A percentile compares a stretch with the other conserved stretches of the same genome.
phyloP scores from a whole-genome alignment of 331 rosid genomes.

The Pyracantha coccinea region DNA sequence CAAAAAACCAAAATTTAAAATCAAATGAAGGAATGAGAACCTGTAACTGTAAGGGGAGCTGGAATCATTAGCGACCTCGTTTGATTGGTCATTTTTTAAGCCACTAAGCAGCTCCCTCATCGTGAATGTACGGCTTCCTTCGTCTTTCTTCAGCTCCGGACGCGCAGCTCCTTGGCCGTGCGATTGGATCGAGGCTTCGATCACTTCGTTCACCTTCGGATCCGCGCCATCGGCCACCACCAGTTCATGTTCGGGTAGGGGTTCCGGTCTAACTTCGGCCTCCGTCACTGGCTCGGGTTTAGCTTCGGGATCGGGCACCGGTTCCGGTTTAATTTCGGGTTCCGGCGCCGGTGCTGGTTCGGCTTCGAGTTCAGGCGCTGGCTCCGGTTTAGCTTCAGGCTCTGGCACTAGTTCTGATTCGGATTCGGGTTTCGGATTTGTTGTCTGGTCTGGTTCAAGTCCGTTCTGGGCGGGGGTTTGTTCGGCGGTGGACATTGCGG shows the following conservation, averaged over 20 bases:
- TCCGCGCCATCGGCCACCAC: constrained; percentile 31
- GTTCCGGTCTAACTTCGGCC: constrained; percentile 11
- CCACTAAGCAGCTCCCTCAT: constrained; percentile 90
- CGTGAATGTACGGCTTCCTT: constrained; percentile 90
- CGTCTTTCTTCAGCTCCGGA: constrained; percentile 62
- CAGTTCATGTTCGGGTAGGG: constrained; percentile 27
- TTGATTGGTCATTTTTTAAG: constrained; percentile 46
- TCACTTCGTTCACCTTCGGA: constrained; percentile 30
- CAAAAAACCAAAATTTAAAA: not conserved
- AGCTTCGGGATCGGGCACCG: not conserved
- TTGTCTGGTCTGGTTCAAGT: constrained; percentile 6
- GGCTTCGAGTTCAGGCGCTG: constrained; percentile 2
- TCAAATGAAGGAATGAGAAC: not conserved
- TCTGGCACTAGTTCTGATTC: not conserved
- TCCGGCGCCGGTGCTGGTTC: constrained; percentile 16
- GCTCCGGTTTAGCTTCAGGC: not conserved
- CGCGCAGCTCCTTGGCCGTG: constrained; percentile 17
- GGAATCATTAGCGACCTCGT: constrained; percentile 27
- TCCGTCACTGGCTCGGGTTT: not conserved
- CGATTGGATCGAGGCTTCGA: constrained; percentile 43
- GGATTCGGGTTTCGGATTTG: not conserved
- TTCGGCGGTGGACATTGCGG: constrained; percentile 31
- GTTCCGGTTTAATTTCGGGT: not conserved
- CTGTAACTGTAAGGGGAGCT: constrained; percentile 46
- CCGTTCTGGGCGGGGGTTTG: constrained; percentile 41